phyloP scores from a whole-genome alignment of 192 early-diverging fungal species.

The Podochytrium sp. region DNA sequence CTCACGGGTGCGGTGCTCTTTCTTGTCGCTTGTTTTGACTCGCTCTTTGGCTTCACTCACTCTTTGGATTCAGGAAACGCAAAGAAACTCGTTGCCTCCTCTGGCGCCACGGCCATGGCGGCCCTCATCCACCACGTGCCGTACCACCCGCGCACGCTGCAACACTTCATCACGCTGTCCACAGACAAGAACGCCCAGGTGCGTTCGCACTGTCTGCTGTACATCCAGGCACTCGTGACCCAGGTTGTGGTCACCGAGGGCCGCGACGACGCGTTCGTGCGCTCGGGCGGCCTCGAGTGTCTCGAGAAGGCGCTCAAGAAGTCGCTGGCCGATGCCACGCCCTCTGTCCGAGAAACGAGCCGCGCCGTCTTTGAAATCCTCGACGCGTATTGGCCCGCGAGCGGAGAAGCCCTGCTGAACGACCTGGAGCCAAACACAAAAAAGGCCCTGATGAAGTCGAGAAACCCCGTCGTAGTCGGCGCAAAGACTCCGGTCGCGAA shows the following conservation, averaged over 20 bases:
- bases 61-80: not conserved
- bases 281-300: slow-evolving; percentile 29
- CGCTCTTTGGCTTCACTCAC: not conserved
- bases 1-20: slow-evolving; percentile 8
- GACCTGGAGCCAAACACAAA: not conserved
- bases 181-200: slow-evolving; percentile 41
- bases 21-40: not conserved
- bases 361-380: slow-evolving; percentile 27
- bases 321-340: slow-evolving; percentile 40
- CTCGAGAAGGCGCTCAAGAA: slow-evolving; percentile 41
- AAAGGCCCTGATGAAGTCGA: slow-evolving; percentile 14
- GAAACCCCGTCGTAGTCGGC: too few species aligned
- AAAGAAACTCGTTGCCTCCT: slow-evolving; percentile 45
- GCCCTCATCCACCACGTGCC: slow-evolving; percentile 24
- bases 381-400: slow-evolving; percentile 15
- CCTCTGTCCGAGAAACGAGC: slow-evolving; percentile 36
- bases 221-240: slow-evolving; percentile 23
- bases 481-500: too few species aligned
- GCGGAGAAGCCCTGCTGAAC: not conserved
- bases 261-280: not conserved
- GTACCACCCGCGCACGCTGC: slow-evolving; percentile 30
- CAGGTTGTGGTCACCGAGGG: slow-evolving; percentile 5
- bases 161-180: slow-evolving; percentile 14
- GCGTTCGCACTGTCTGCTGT: slow-evolving; percentile 17
- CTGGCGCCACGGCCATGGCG: slow-evolving; percentile 26